phyloP scores from a whole-genome alignment of 2,329 filamentous ascomycete genomes.

The Simplicillium aogashimaense region DNA sequence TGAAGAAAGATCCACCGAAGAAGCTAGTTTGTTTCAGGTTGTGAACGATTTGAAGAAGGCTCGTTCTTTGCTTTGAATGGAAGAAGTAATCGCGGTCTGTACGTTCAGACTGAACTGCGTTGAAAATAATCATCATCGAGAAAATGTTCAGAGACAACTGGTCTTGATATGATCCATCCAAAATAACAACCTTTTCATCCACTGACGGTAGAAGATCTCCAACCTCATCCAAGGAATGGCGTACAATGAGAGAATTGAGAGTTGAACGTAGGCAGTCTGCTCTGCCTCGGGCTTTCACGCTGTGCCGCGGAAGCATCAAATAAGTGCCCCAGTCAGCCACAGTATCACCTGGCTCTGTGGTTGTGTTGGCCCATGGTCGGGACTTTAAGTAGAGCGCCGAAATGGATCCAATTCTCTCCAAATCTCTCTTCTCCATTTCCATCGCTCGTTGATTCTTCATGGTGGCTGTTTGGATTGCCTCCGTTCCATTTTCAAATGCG shows the following conservation, averaged over 20 bases:
- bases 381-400: constrained; percentile 63
- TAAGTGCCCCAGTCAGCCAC: constrained; percentile 64
- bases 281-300: constrained; percentile 41
- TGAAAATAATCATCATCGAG: constrained; percentile 72
- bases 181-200: constrained; percentile 57
- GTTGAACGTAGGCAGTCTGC: constrained; percentile 56
- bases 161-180: constrained; percentile 79
- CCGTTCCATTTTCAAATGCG: constrained; percentile 6
- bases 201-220: constrained; percentile 60
- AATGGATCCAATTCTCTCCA: constrained; percentile 57
- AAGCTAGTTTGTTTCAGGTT: constrained; percentile 81
- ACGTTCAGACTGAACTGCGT: constrained; percentile 80
- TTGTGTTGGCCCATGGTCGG: constrained; percentile 65
- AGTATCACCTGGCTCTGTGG: constrained; percentile 41
- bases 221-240: constrained; percentile 67
- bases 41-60: constrained; percentile 57
- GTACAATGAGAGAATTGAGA: constrained; percentile 71
- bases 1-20: constrained; percentile 72
- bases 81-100: constrained; percentile 84
- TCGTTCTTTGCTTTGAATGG: constrained; percentile 60
- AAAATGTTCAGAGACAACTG: constrained; percentile 78
- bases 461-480: constrained; percentile 13
- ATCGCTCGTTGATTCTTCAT: constrained; percentile 21
- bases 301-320: constrained; percentile 49
- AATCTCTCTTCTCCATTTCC: constrained; percentile 49